Percentiles rank a stretch among this genome's conserved stretches.
Conservation (phyloP, 805 yeast species). For the Lipomyces kockii region DNA sequence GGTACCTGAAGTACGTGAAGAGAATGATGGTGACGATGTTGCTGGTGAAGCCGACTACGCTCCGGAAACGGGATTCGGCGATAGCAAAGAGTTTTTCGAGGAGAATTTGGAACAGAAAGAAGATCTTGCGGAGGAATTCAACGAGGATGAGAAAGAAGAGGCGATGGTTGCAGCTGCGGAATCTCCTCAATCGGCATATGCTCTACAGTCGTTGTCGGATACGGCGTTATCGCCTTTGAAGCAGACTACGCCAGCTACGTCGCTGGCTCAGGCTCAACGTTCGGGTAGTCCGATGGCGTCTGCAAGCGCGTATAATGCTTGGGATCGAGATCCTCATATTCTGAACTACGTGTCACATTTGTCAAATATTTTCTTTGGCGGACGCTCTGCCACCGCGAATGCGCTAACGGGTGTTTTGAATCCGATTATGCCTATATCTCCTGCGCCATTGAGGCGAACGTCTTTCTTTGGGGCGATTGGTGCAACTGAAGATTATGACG, state of each 20-base stretch:
- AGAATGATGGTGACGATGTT: not conserved
- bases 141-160: conserved; percentile 35
- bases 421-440: not conserved
- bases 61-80: not conserved
- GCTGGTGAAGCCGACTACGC: conserved; percentile 19
- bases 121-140: conserved; percentile 18
- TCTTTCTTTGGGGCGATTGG: conserved; percentile 15
- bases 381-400: not conserved
- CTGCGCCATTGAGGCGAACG: conserved; percentile 12
- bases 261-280: not conserved
- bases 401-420: not conserved
- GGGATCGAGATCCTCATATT: conserved; percentile 34
- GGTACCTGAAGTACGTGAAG: not conserved
- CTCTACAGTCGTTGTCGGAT: conserved; percentile 4
- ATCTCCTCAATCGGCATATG: conserved; percentile 2
- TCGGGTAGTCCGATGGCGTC: not conserved
- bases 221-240: conserved; percentile 11
- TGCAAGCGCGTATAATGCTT: conserved; percentile 27
- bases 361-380: conserved; percentile 12
- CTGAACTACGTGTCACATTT: conserved; percentile 12
- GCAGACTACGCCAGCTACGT: not conserved
- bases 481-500: not conserved
- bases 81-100: not conserved
- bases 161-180: conserved; percentile 7
- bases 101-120: conserved; percentile 8